Percentiles rank a stretch among this genome's conserved stretches.
These are phyloP conservation scores for Setomelanomma holmii DNA, from an alignment of 2,329 filamentous ascomycete genomes.

Conservation along the genomic window DNA sequence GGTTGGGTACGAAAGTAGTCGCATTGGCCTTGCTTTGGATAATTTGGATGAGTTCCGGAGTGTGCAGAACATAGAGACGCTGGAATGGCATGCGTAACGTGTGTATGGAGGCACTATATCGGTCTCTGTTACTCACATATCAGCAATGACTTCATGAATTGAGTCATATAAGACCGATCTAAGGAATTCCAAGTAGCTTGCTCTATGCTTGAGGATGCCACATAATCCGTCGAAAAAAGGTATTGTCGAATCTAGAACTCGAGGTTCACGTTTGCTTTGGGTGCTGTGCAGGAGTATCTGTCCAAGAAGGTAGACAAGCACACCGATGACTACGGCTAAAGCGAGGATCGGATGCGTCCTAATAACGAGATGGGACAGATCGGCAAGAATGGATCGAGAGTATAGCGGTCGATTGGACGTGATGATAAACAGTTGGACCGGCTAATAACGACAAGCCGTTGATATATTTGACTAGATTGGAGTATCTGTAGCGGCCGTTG, in stretches of 20 bases:
- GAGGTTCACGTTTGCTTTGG: slow-evolving; percentile 25
- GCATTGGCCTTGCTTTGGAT: slow-evolving; percentile 50
- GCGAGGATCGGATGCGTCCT: slow-evolving; percentile 10
- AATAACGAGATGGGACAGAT: no score
- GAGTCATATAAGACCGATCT: slow-evolving; percentile 13
- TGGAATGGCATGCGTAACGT: slow-evolving; percentile 52
- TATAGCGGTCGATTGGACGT: no score
- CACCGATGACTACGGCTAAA: neutral
- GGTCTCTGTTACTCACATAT: no score
- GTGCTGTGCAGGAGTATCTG: slow-evolving; percentile 13
- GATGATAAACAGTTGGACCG: no score
- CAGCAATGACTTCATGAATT: neutral
- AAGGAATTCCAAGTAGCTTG: slow-evolving; percentile 17
- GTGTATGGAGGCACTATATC: slow-evolving; percentile 44
- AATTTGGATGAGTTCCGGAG: slow-evolving; percentile 44
- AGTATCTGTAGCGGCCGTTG: neutral
- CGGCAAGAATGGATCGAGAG: no score
- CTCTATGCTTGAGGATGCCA: slow-evolving; percentile 21
- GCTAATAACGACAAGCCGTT: no score
- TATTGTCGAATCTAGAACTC: slow-evolving; percentile 9
- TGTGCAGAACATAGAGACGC: slow-evolving; percentile 53
- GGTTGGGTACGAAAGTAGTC: slow-evolving; percentile 50
- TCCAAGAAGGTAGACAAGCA: slow-evolving; percentile 7
- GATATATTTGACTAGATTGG: neutral
- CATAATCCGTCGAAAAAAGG: slow-evolving; percentile 27